A percentile compares a stretch with the other conserved stretches of the same genome.
Conservation (phyloP, 225 moss, liverwort and hornwort species). For the Marchantia paleacea region DNA sequence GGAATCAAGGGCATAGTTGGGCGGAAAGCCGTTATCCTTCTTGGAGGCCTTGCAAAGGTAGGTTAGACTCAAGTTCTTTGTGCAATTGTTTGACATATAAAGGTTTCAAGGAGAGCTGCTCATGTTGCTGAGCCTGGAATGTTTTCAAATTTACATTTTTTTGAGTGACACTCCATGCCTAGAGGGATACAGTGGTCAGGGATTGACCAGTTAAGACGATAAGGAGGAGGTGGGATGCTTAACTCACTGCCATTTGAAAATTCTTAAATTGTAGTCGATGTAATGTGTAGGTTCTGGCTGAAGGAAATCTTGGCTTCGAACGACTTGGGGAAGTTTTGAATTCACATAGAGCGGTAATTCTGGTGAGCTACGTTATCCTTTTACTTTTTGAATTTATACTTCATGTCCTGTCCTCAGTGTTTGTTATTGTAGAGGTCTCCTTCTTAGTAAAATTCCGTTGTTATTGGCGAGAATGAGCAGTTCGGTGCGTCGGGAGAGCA, state of each 20-base stretch:
- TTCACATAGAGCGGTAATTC: slow-evolving; percentile 73
- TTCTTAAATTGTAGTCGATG: neutral
- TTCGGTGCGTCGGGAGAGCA: slow-evolving; percentile 91
- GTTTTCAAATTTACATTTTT: no score
- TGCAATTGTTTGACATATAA: no score
- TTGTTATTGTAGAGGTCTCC: neutral
- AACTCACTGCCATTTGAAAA: no score
- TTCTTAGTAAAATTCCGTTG: neutral
- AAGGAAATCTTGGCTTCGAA: slow-evolving; percentile 63
- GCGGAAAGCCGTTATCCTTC: slow-evolving; percentile 75
- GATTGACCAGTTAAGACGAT: no score
- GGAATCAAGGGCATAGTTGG: slow-evolving; percentile 70
- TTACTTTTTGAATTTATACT: neutral
- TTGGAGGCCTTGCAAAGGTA: slow-evolving; percentile 96
- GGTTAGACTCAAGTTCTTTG: no score
- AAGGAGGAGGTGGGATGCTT: no score
- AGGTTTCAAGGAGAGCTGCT: no score
- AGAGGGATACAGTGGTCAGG: no score
- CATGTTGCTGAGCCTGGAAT: no score
- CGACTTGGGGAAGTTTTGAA: slow-evolving; percentile 53
- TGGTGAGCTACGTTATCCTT: slow-evolving; percentile 41
- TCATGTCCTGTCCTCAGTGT: neutral
- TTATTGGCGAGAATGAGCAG: slow-evolving; percentile 27
- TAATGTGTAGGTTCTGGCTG: slow-evolving; percentile 50
- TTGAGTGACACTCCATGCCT: no score